Base-by-base conservation (phyloP, 495 filamentous ascomycete species). In the Chaetomium tenue region DNA sequence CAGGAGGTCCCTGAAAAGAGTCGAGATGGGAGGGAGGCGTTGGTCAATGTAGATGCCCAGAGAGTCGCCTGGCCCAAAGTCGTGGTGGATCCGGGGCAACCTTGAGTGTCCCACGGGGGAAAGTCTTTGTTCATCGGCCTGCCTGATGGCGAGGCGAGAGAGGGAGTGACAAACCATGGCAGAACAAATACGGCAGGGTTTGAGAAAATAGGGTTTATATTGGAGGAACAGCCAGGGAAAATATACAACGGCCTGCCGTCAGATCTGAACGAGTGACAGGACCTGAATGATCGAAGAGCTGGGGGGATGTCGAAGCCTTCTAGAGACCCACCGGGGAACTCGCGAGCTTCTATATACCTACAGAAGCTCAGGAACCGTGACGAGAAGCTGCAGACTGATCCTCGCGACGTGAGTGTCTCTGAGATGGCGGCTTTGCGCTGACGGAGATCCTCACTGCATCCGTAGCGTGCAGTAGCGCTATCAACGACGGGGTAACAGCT, bases 361-460 rank as follows among this genome's bases (percentile, higher is more conserved):
- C 64, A 44, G 58, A 57, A 44, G 50, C n/a, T 16, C 42, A 33
- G 54, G 28, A 25, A 52, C n/a, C 2, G 13, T 22, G 39, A 44
- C 22, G 18, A 46, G 46, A 11, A n/a, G 22, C 40, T 44, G 50
- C 61, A 63, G 47, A 52, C 20, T 28, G 53, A 50, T 15, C 1
- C 44, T 54, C 18, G 25, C 46, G 2, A 39, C 23, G 20, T 5
- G 40, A n/a, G 8, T 60, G 52, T 30, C 20, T 44, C 23, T 26
- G 23, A 26, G 6, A 2, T 39, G 9, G 58, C 25, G 60, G 46
- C 60, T 33, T 39, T 50, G 44, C 26, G 15, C 60, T 56, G 60
- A 64, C 60, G 61, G 52, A 50, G 68, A 71, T 71, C 68, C 55
- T 59, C 50, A 46, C 65, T 55, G 62, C 55, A 58, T 67, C 30